Conservation (phyloP, 495 filamentous ascomycete genomes). For the Cairneyella variabilis region DNA sequence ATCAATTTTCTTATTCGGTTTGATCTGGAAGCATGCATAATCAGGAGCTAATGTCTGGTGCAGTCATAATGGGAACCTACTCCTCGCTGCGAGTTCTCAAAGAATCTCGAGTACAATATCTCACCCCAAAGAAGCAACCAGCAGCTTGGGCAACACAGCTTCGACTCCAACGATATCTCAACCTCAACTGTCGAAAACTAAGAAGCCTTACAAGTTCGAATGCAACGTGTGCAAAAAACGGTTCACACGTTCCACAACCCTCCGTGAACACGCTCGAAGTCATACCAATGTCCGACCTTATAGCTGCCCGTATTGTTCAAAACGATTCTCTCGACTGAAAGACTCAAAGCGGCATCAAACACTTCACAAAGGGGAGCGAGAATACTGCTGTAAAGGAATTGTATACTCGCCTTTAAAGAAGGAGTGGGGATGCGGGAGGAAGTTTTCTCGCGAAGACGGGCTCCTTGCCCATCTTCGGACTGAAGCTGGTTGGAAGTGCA, state of each 20-base stretch:
- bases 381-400: not conserved
- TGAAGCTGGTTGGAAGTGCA: not conserved
- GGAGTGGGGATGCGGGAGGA: not conserved
- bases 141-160: too few relatives aligned
- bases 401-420: too few relatives aligned
- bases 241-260: slow-evolving; percentile 2
- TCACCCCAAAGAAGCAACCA: too few relatives aligned
- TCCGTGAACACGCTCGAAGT: not conserved
- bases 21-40: too few relatives aligned
- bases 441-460: slow-evolving; percentile 1
- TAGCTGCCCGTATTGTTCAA: not conserved
- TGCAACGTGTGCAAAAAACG: not conserved
- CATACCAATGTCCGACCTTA: slow-evolving; percentile 1
- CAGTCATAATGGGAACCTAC: too few relatives aligned
- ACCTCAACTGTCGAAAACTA: not conserved
- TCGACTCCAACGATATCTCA: too few relatives aligned
- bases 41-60: too few relatives aligned
- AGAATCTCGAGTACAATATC: too few relatives aligned
- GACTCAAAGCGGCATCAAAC: not conserved
- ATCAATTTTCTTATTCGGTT: too few relatives aligned
- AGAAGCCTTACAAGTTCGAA: not conserved
- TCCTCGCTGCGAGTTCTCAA: too few relatives aligned
- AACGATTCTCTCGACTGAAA: not conserved
- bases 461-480: not conserved
- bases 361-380: not conserved